Percentiles rank a stretch among this genome's conserved stretches.
Conservation (phyloP, 371 early-diverging fungal genomes). For the Mucor irregularis region DNA sequence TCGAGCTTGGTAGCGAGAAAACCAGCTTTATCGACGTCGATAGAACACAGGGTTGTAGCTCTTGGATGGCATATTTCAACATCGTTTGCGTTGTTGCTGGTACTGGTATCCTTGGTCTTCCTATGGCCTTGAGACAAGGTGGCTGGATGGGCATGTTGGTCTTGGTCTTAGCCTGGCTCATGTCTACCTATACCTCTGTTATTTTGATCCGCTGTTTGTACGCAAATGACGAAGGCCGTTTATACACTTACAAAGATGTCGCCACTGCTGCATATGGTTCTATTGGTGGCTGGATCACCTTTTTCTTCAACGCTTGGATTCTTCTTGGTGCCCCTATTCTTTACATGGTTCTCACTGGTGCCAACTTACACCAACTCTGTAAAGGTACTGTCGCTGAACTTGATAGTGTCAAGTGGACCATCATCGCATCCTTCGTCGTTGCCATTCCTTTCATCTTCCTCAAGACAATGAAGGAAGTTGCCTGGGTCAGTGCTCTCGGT, state of each 20-base stretch:
- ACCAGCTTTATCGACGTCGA: not conserved
- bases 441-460: slow-evolving; percentile 57
- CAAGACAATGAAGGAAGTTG: slow-evolving; percentile 61
- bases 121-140: slow-evolving; percentile 70
- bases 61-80: slow-evolving; percentile 56
- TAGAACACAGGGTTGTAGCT: slow-evolving; percentile 1
- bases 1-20: not conserved
- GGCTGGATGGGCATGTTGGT: slow-evolving; percentile 79
- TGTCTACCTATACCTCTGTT: slow-evolving; percentile 56
- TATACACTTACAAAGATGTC: slow-evolving; percentile 39
- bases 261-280: slow-evolving; percentile 38
- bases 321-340: slow-evolving; percentile 54
- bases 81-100: slow-evolving; percentile 78
- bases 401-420: slow-evolving; percentile 55
- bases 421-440: slow-evolving; percentile 55
- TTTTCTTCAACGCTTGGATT: slow-evolving; percentile 63
- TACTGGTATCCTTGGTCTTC: no score
- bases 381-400: slow-evolving; percentile 47
- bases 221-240: slow-evolving; percentile 24
- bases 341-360: slow-evolving; percentile 57
- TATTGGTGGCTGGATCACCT: slow-evolving; percentile 42
- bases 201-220: slow-evolving; percentile 39
- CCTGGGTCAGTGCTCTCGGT: slow-evolving; percentile 61
- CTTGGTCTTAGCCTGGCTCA: slow-evolving; percentile 71
- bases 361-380: slow-evolving; percentile 54